Evolutionary conservation across 768 basidiomycete genomes (phyloP).

Genomic region (Podaxis pistillaris): DNA sequence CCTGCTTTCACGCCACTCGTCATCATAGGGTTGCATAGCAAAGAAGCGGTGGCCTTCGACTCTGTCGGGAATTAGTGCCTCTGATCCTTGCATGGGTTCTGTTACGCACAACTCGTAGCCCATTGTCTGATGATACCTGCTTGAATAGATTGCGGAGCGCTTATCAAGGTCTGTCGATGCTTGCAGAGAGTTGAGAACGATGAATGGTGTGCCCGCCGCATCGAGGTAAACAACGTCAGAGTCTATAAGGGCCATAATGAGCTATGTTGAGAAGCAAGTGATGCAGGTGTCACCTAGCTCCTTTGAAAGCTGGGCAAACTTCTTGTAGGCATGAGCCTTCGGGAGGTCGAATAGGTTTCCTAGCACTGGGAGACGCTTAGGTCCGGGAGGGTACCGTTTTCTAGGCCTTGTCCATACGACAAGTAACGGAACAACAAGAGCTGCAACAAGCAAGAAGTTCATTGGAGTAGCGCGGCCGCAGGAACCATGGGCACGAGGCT

Average conservation of each 20-base stretch:
- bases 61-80: background rate
- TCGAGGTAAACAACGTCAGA: constrained; percentile 13
- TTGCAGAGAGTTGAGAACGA: constrained; percentile 23
- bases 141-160: constrained; percentile 20
- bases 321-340: constrained; percentile 17
- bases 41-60: background rate
- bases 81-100: background rate
- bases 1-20: constrained; percentile 11
- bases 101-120: constrained; percentile 1
- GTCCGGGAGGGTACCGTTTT: constrained; percentile 31
- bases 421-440: background rate
- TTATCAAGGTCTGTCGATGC: constrained; percentile 22
- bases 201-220: constrained; percentile 19
- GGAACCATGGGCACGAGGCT: too few species aligned
- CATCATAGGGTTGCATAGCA: constrained; percentile 5
- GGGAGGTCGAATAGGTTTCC: constrained; percentile 47
- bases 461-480: background rate
- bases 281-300: background rate
- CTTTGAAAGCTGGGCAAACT: background rate
- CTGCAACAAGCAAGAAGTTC: background rate
- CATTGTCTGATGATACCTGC: constrained; percentile 5
- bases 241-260: background rate
- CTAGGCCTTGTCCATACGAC: background rate
- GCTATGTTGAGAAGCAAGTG: background rate
- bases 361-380: constrained; percentile 37